Conservation (phyloP, 2,329 filamentous ascomycete species). For the Coniella lustricola region DNA sequence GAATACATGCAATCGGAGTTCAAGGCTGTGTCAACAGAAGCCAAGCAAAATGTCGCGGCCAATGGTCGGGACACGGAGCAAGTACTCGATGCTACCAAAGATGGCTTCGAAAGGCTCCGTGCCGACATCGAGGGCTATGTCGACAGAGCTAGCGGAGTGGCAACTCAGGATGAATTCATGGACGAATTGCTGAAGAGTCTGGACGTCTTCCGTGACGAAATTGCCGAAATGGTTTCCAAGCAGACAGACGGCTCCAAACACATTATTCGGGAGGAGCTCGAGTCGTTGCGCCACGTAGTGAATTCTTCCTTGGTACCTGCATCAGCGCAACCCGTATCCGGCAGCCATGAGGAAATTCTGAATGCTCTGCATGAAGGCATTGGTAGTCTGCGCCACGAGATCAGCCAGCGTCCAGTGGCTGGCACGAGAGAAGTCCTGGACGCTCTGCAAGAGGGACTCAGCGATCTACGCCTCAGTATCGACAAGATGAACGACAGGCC, state of each 20-base stretch:
- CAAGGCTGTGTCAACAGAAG: conserved; percentile 51
- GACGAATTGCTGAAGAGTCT: conserved; percentile 59
- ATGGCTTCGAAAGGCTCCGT: conserved; percentile 76
- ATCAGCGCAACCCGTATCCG: conserved; percentile 35
- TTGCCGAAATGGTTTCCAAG: conserved; percentile 52
- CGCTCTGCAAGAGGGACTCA: conserved; percentile 80
- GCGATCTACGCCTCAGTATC: conserved; percentile 68
- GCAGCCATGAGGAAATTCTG: conserved; percentile 58
- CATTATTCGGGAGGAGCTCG: conserved; percentile 73
- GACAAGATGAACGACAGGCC: conserved; percentile 74
- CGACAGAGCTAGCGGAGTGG: conserved; percentile 60
- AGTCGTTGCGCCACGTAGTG: conserved; percentile 71
- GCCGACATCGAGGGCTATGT: conserved; percentile 76
- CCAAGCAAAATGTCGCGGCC: conserved; percentile 71
- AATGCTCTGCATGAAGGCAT: conserved; percentile 66
- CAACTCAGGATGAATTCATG: conserved; percentile 71
- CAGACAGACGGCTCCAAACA: conserved; percentile 49
- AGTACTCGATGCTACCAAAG: conserved; percentile 78
- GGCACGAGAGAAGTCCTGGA: conserved; percentile 86
- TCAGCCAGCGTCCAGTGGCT: conserved; percentile 55
- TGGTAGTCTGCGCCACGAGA: conserved; percentile 66
- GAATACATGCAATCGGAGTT: conserved; percentile 54
- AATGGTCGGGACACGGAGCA: conserved; percentile 81
- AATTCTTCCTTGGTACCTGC: conserved; percentile 60
- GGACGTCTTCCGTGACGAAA: conserved; percentile 59